Percentiles rank a stretch among this genome's conserved stretches.
Evolutionary conservation across 1,139 yeast genomes (phyloP).

Genomic region (Hemisphaericaspora xylofermentans): DNA sequence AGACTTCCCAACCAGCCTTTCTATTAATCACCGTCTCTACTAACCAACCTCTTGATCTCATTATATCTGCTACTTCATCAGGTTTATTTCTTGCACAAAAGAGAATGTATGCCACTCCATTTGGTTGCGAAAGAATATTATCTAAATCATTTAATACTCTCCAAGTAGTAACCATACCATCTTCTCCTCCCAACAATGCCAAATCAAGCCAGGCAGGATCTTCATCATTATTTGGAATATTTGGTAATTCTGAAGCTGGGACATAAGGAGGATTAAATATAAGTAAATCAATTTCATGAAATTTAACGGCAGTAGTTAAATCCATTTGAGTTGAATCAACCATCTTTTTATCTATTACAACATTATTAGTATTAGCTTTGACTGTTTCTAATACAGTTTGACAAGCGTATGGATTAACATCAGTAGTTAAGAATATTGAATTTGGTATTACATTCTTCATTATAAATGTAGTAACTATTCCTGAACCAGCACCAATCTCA

Average conservation of each 20-base stretch:
- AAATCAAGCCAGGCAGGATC: slow-evolving; percentile 76
- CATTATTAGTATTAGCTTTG: slow-evolving; percentile 45
- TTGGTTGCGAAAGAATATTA: slow-evolving; percentile 37
- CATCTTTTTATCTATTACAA: slow-evolving; percentile 22
- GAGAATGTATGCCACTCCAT: slow-evolving; percentile 76
- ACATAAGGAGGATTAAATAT: slow-evolving; percentile 96
- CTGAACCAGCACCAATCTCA: slow-evolving; percentile 94
- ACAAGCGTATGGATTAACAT: slow-evolving; percentile 79
- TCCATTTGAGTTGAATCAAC: slow-evolving; percentile 63
- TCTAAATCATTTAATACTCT: slow-evolving; percentile 54
- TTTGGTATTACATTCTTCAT: slow-evolving; percentile 49
- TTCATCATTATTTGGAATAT: slow-evolving; percentile 51
- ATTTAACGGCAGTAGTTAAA: slow-evolving; percentile 51
- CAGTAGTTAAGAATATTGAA: slow-evolving; percentile 65
- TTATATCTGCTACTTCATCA: slow-evolving; percentile 46
- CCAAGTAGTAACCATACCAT: slow-evolving; percentile 86
- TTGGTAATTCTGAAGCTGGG: slow-evolving; percentile 69
- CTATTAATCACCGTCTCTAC: slow-evolving; percentile 54
- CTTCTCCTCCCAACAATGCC: slow-evolving; percentile 84
- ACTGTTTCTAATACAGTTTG: slow-evolving; percentile 52
- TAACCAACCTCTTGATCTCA: slow-evolving; percentile 56
- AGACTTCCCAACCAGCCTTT: slow-evolving; percentile 96
- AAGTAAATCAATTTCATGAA: slow-evolving; percentile 57
- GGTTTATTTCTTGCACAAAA: slow-evolving; percentile 91
- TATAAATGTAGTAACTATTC: slow-evolving; percentile 77